A percentile compares a stretch with the other conserved stretches of the same genome.
phyloP scores from a whole-genome alignment of 176 grass and related monocot species.

The Oryza punctata region DNA sequence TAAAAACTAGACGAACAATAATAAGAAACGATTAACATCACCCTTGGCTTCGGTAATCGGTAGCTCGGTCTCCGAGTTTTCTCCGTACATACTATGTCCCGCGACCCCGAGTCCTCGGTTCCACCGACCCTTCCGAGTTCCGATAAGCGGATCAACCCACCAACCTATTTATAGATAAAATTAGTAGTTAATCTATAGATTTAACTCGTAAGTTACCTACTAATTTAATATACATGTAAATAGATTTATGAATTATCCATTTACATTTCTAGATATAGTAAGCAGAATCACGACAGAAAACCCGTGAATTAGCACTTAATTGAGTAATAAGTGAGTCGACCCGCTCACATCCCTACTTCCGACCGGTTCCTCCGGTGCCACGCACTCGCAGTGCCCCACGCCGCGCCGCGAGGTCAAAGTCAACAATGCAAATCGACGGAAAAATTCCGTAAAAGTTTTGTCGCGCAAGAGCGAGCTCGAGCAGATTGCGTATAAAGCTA shows the following conservation, averaged over 20 bases:
- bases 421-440: not conserved
- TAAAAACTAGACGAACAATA: not conserved
- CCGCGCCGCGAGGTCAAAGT: slow-evolving; percentile 11
- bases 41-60: not conserved
- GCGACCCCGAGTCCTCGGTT: not conserved
- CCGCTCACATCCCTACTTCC: no score
- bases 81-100: not conserved
- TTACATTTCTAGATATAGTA: no score
- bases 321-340: no score
- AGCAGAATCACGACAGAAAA: no score
- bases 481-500: slow-evolving; percentile 15
- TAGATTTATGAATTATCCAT: no score
- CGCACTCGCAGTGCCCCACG: not conserved
- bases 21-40: not conserved
- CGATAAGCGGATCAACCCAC: no score
- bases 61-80: not conserved
- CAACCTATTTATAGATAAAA: no score
- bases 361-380: slow-evolving; percentile 3
- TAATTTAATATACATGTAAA: no score
- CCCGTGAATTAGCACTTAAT: no score
- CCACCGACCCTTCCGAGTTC: slow-evolving; percentile 6
- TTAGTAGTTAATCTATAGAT: no score
- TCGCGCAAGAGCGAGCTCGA: no score
- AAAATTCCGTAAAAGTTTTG: not conserved
- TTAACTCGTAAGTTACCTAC: no score